Percentiles rank a stretch among this genome's conserved stretches.
Conservation (phyloP, 2,329 filamentous ascomycete species). For the Akanthomyces dipterigenus region DNA sequence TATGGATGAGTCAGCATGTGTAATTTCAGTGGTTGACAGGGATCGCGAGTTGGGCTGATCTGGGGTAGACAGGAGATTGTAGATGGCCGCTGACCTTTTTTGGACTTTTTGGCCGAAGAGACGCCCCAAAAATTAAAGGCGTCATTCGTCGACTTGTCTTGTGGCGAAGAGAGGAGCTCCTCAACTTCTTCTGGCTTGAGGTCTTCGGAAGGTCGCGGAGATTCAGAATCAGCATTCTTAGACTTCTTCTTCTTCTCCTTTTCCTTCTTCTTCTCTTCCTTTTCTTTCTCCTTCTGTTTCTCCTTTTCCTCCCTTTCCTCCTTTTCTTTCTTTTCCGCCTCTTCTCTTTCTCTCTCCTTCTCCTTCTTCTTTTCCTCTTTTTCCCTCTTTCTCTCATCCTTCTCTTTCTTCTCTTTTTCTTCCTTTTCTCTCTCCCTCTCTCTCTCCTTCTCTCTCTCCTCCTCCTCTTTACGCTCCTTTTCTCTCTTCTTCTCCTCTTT, state of each 20-base stretch:
- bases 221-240: slow-evolving; percentile 15
- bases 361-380: slow-evolving; percentile 20
- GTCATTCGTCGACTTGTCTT: slow-evolving; percentile 28
- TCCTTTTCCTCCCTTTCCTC: slow-evolving; percentile 10
- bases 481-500: slow-evolving; percentile 15
- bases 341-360: slow-evolving; percentile 18
- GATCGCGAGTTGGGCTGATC: slow-evolving; percentile 15
- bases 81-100: slow-evolving; percentile 31
- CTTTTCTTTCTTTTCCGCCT: slow-evolving; percentile 15
- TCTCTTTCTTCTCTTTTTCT: slow-evolving; percentile 11
- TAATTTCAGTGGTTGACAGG: slow-evolving; percentile 32
- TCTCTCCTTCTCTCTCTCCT: slow-evolving; percentile 12
- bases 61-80: slow-evolving; percentile 17
- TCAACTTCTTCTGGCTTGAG: slow-evolving; percentile 37
- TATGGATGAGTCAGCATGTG: slow-evolving; percentile 42
- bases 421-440: slow-evolving; percentile 16
- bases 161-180: slow-evolving; percentile 30
- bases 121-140: slow-evolving; percentile 53
- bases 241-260: slow-evolving; percentile 20
- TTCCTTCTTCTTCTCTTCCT: slow-evolving; percentile 19
- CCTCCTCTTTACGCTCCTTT: slow-evolving; percentile 7
- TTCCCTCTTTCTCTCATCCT: slow-evolving; percentile 18
- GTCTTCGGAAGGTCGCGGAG: slow-evolving; percentile 20
- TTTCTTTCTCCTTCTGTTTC: slow-evolving; percentile 19
- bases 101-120: slow-evolving; percentile 36